Evolutionary conservation across 2,329 filamentous ascomycete species (phyloP), one percentile per base, ranked within the genome.

Genomic region (Colletotrichum brevisporum): DNA sequence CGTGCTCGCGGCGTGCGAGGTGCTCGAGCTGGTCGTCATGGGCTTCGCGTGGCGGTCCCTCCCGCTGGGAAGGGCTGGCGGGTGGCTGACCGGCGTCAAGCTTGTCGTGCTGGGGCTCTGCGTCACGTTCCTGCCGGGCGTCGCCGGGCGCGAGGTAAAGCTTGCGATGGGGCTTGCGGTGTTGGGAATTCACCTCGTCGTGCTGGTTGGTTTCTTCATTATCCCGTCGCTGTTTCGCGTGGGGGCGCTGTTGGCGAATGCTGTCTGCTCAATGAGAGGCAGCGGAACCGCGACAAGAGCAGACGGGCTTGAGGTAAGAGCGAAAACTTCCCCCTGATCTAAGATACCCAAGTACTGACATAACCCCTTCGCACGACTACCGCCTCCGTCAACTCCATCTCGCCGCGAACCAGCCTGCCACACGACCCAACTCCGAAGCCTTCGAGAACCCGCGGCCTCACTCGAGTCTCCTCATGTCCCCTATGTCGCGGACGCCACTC

Each of bases 1-100:
- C 47, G 80, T 92, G n/a, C 83, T 93, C 21, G 89, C 89, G n/a
- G 90, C 91, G 51, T 91, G 89, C 79, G 91, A 93, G 79, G 87
- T 92, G 68, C 87, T 92, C 47, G 82, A 90, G 60, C 86, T 92
- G 39, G 79, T 92, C 18, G 91, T 89, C 0, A 79, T 92, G 9
- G 85, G 90, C 68, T 89, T 89, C 16, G 91, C 92, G 78, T 59
- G 57, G 47, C 15, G 36, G 6, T 18, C 18, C 2, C 39, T 50
- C 8, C 41, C 52, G 21, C 10, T 67, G 21, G 15, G 21, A 5
- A 67, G 43, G 24, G 36, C 45, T 4, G 51, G 39, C 2, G 48
- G 45, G 8, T 16, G 52, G 18, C 16, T 63, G 43, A 39, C 51
- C 6, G 58, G 8, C 12, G 21, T 50, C 0, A 9, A 55, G 47